Evolutionary conservation across 2,329 filamentous ascomycete species (phyloP).

Genomic region (Xylaria sp.): DNA sequence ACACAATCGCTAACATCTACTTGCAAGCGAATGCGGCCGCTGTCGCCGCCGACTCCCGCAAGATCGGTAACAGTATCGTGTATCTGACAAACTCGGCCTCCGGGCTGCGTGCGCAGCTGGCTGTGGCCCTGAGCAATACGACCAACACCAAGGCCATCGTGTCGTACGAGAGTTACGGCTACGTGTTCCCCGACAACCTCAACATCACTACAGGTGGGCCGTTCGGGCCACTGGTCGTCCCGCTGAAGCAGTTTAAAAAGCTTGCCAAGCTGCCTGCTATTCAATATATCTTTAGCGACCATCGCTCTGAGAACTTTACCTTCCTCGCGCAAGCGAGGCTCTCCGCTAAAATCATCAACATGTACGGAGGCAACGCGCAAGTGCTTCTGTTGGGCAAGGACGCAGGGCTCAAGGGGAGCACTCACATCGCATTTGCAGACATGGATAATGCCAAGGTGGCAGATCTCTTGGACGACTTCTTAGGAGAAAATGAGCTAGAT

Average conservation of each 20-base stretch:
- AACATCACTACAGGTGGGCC: slow-evolving; percentile 33
- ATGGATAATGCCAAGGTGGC: slow-evolving; percentile 40
- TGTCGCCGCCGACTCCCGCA: slow-evolving; percentile 43
- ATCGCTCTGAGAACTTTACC: slow-evolving; percentile 32
- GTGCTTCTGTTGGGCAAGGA: slow-evolving; percentile 36
- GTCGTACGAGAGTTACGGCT: slow-evolving; percentile 36
- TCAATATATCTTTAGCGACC: slow-evolving; percentile 38
- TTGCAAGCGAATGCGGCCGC: slow-evolving; percentile 44
- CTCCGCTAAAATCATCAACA: slow-evolving; percentile 37
- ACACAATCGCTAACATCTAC: slow-evolving; percentile 41
- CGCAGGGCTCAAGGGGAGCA: slow-evolving; percentile 37
- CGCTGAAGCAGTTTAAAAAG: slow-evolving; percentile 39
- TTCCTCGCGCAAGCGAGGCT: slow-evolving; percentile 31
- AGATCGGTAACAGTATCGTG: slow-evolving; percentile 40
- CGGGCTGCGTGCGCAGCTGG: slow-evolving; percentile 43
- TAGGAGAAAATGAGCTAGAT: slow-evolving; percentile 33
- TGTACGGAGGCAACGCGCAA: slow-evolving; percentile 39
- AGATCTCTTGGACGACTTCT: slow-evolving; percentile 34
- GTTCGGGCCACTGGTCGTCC: slow-evolving; percentile 35
- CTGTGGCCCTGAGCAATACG: slow-evolving; percentile 42
- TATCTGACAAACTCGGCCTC: slow-evolving; percentile 45
- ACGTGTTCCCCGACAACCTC: slow-evolving; percentile 35
- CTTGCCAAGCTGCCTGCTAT: slow-evolving; percentile 32
- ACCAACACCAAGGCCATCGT: slow-evolving; percentile 47
- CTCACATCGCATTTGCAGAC: slow-evolving; percentile 39